Conservation (phyloP, 306 rosid species). For the Myrica gale region DNA sequence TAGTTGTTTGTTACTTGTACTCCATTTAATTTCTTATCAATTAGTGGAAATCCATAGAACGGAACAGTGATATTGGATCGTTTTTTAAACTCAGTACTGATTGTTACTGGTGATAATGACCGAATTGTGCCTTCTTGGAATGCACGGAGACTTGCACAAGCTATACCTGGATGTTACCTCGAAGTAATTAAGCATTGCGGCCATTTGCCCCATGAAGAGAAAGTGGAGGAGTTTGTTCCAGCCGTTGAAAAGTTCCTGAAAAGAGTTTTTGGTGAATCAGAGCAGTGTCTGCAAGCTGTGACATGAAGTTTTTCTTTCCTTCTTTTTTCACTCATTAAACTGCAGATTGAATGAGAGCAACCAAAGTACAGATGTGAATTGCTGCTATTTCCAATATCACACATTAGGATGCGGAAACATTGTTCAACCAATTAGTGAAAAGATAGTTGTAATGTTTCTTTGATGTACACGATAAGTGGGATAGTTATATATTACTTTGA, state of each 20-base stretch:
- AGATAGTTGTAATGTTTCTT: background rate
- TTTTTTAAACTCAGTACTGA: slow-evolving; percentile 61
- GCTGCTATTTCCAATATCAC: background rate
- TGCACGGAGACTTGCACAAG: slow-evolving; percentile 74
- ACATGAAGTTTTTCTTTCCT: slow-evolving; percentile 25
- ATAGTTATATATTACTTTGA: too few relatives aligned
- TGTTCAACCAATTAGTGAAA: background rate
- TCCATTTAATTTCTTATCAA: too few relatives aligned
- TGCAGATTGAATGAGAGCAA: background rate
- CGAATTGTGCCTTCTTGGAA: slow-evolving; percentile 84
- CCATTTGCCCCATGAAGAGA: slow-evolving; percentile 93
- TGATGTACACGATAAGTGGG: background rate
- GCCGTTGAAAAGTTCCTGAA: slow-evolving; percentile 69
- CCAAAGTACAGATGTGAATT: too few relatives aligned
- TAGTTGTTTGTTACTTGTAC: too few relatives aligned
- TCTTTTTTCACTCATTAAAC: slow-evolving; percentile 8
- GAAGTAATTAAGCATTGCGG: slow-evolving; percentile 82
- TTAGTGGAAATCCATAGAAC: too few relatives aligned
- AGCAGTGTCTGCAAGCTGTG: slow-evolving; percentile 33
- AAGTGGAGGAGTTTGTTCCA: slow-evolving; percentile 66
- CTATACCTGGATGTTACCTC: slow-evolving; percentile 67
- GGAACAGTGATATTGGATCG: slow-evolving; percentile 7
- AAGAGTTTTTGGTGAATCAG: slow-evolving; percentile 38
- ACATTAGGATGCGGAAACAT: background rate
- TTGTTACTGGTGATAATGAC: slow-evolving; percentile 82